A percentile compares a stretch with the other conserved stretches of the same genome.
Evolutionary conservation across 805 yeast species (phyloP).

Genomic region (Peterozyma toletana): DNA sequence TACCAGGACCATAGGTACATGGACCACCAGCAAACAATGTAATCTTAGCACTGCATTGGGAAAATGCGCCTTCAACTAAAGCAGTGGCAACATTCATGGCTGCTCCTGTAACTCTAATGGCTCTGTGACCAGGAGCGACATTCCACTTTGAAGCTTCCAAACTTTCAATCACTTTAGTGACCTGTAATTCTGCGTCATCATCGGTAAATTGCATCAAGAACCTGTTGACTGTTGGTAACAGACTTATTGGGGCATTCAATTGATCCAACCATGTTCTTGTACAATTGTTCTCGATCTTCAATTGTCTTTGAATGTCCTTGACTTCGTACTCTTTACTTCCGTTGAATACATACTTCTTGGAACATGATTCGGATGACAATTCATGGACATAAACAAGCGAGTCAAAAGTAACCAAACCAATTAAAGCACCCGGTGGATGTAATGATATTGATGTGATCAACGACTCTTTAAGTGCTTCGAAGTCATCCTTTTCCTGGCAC

Average conservation of each 20-base stretch:
- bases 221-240: constrained; percentile 28
- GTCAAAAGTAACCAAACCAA: constrained; percentile 85
- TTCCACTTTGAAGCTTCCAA: constrained; percentile 67
- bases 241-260: constrained; percentile 23
- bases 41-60: constrained; percentile 83
- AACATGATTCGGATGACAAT: constrained; percentile 58
- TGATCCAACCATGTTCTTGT: constrained; percentile 31
- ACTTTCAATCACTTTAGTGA: constrained; percentile 72
- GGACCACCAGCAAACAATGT: constrained; percentile 93
- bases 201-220: constrained; percentile 27
- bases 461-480: constrained; percentile 76
- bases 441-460: constrained; percentile 66
- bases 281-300: constrained; percentile 27
- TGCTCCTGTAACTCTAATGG: constrained; percentile 88
- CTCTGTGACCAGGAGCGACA: constrained; percentile 73
- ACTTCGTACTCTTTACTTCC: constrained; percentile 76
- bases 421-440: constrained; percentile 83
- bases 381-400: constrained; percentile 90
- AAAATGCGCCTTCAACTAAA: constrained; percentile 73
- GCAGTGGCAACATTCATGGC: constrained; percentile 83
- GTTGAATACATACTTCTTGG: constrained; percentile 75
- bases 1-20: constrained; percentile 90
- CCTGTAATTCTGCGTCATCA: constrained; percentile 64
- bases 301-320: constrained; percentile 25
- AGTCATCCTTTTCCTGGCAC: constrained; percentile 84